phyloP scores from a whole-genome alignment of 257 asterid species.

The Capsicum chinense region DNA sequence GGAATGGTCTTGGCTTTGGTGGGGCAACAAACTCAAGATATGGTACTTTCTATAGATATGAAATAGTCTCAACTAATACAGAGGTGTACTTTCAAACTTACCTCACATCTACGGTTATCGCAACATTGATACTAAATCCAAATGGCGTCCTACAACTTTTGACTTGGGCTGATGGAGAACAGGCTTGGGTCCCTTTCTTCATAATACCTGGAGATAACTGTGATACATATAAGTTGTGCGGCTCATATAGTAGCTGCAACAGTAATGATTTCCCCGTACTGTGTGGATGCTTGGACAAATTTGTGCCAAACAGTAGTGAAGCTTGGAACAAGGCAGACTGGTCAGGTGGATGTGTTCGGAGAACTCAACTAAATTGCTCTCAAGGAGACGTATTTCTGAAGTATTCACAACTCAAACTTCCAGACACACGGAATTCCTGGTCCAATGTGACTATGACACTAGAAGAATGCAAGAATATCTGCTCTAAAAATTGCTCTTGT shows the following conservation, averaged over 20 bases:
- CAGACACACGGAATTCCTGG: slow-evolving; percentile 32
- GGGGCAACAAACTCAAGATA: slow-evolving; percentile 31
- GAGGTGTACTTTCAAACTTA: slow-evolving; percentile 34
- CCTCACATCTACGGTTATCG: slow-evolving; percentile 16
- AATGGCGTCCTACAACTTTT: slow-evolving; percentile 37
- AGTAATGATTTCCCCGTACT: background rate
- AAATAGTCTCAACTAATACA: slow-evolving; percentile 29
- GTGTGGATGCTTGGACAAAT: slow-evolving; percentile 48
- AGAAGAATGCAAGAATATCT: slow-evolving; percentile 37
- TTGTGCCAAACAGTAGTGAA: slow-evolving; percentile 33
- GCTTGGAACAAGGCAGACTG: slow-evolving; percentile 37
- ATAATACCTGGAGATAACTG: slow-evolving; percentile 40
- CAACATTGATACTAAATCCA: slow-evolving; percentile 32
- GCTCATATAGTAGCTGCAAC: slow-evolving; percentile 46
- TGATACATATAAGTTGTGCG: slow-evolving; percentile 50
- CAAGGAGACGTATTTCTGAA: background rate
- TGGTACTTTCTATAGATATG: slow-evolving; percentile 24
- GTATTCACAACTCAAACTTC: slow-evolving; percentile 38
- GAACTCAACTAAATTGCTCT: slow-evolving; percentile 30
- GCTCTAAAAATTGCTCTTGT: slow-evolving; percentile 47
- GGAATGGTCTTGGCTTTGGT: slow-evolving; percentile 41
- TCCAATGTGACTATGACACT: background rate
- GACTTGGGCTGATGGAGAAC: slow-evolving; percentile 36
- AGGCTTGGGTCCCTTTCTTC: slow-evolving; percentile 38
- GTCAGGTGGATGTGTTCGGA: slow-evolving; percentile 45